Percentiles rank a stretch among this genome's conserved stretches.
Evolutionary conservation across 140 eudicot genomes (phyloP).

Genomic region (Ambrosia hybrid): DNA sequence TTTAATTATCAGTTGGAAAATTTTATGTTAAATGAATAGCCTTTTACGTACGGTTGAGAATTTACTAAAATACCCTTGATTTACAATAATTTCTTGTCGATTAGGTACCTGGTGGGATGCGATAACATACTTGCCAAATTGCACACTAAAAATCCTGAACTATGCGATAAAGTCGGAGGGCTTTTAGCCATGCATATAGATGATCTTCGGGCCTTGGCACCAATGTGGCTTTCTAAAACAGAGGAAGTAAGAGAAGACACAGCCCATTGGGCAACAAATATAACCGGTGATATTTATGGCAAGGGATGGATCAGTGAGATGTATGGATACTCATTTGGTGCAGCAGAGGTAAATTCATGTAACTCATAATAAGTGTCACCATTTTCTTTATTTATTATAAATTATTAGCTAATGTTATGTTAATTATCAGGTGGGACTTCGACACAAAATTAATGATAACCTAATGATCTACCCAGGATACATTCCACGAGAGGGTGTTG

Average conservation of each 20-base stretch:
- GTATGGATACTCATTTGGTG: conserved; percentile 99
- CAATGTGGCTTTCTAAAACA: conserved; percentile 97
- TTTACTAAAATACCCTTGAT: conserved; percentile 1
- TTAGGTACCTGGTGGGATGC: conserved; percentile 90
- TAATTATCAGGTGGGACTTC: conserved; percentile 86
- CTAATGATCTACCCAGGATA: conserved; percentile 96
- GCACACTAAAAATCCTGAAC: conserved; percentile 90
- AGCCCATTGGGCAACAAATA: conserved; percentile 92
- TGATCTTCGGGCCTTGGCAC: conserved; percentile 94
- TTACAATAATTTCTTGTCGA: conserved; percentile 19
- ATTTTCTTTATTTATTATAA: background rate
- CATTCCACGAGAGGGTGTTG: conserved; percentile 79
- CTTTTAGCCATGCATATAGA: conserved; percentile 95
- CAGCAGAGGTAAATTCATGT: conserved; percentile 68
- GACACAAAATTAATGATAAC: conserved; percentile 88
- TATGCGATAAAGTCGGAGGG: conserved; percentile 98
- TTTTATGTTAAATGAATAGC: background rate
- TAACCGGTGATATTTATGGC: conserved; percentile 90
- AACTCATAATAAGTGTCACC: background rate
- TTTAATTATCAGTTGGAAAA: background rate
- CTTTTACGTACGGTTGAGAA: conserved; percentile 10
- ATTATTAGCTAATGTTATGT: conserved; percentile 14
- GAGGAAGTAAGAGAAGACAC: conserved; percentile 93
- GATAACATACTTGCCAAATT: conserved; percentile 82
- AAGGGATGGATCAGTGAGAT: conserved; percentile 99